Conservation (phyloP, 768 basidiomycete genomes). For the Suillus luteus region DNA sequence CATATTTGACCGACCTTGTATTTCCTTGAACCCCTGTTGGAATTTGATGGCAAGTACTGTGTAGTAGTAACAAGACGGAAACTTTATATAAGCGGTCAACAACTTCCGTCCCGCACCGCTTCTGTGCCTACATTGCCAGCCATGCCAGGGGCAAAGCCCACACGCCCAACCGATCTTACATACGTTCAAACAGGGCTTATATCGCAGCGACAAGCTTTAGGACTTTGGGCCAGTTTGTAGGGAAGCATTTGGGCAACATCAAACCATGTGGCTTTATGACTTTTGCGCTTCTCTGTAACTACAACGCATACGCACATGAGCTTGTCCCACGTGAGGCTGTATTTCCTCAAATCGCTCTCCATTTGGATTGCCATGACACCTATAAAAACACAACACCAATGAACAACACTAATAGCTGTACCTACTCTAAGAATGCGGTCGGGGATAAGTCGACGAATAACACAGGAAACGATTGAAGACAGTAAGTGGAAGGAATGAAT, state of each 20-base stretch:
- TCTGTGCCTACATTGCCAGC: too few species aligned
- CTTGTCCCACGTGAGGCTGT: neutral
- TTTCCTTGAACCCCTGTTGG: neutral
- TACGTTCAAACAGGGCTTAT: too few species aligned
- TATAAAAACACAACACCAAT: conserved; percentile 25
- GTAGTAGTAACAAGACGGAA: neutral
- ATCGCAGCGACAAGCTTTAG: too few species aligned
- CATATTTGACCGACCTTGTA: neutral
- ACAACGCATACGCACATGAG: neutral
- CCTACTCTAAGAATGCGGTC: conserved; percentile 10
- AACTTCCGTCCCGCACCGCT: too few species aligned
- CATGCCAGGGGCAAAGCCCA: too few species aligned
- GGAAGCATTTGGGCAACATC: too few species aligned
- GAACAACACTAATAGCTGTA: conserved; percentile 24
- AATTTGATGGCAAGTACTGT: neutral
- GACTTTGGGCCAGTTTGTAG: too few species aligned
- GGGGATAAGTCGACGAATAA: conserved; percentile 34
- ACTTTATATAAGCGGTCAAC: too few species aligned
- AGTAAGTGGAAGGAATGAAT: conserved; percentile 22
- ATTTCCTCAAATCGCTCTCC: neutral
- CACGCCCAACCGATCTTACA: too few species aligned
- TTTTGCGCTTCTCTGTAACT: neutral
- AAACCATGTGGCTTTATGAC: neutral
- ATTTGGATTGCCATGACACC: neutral
- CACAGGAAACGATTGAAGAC: conserved; percentile 26